Evolutionary conservation across 2,329 filamentous ascomycete genomes (phyloP).

Genomic region (Hypoxylon sp.): DNA sequence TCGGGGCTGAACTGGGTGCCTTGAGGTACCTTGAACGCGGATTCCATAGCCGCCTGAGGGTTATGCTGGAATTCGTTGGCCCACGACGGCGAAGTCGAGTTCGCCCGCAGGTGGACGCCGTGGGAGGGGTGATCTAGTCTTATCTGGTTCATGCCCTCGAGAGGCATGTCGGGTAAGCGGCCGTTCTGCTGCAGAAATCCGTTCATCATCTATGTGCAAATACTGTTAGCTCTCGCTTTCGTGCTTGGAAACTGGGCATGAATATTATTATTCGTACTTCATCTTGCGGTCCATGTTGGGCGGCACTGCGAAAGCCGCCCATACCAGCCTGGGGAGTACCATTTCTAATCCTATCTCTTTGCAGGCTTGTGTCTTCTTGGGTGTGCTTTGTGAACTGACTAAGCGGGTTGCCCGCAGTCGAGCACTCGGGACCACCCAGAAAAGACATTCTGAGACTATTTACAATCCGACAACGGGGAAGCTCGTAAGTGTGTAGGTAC

Average conservation of each 20-base stretch:
- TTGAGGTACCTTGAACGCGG: constrained; percentile 73
- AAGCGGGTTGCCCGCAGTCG: constrained; percentile 93
- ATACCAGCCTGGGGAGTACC: constrained; percentile 78
- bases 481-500: constrained; percentile 1
- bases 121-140: constrained; percentile 65
- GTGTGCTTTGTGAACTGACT: constrained; percentile 98
- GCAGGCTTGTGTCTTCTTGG: constrained; percentile 94
- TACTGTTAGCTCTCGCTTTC: constrained; percentile 48
- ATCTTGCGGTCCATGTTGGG: constrained; percentile 79
- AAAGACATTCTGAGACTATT: constrained; percentile 81
- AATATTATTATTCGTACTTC: constrained; percentile 64
- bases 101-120: constrained; percentile 67
- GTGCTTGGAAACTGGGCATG: background rate
- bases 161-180: constrained; percentile 68
- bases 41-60: constrained; percentile 78
- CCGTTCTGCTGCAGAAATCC: constrained; percentile 88
- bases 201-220: constrained; percentile 82
- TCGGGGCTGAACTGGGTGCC: constrained; percentile 80
- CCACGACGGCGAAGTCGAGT: constrained; percentile 69
- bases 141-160: constrained; percentile 61
- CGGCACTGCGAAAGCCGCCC: constrained; percentile 82
- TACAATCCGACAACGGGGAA: background rate
- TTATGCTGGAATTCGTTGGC: constrained; percentile 65
- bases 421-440: constrained; percentile 91
- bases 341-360: constrained; percentile 89